Conservation (phyloP, 164 flowering plant species). For the Kingdonia uniflora region DNA sequence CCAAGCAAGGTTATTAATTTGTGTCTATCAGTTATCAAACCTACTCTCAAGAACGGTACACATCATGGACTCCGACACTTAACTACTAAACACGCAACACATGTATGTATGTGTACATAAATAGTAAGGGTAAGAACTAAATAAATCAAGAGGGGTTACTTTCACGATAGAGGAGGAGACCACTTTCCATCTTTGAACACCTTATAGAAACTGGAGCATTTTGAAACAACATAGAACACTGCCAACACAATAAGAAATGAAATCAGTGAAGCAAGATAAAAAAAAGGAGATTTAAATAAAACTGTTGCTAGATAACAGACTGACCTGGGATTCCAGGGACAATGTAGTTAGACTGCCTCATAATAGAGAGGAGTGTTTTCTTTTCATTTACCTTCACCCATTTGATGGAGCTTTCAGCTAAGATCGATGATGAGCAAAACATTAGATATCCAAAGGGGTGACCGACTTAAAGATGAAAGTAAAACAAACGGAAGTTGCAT, state of each 20-base stretch:
- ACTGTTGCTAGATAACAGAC: conserved; percentile 1
- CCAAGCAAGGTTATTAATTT: no score
- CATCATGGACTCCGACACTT: not conserved
- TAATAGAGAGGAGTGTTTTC: conserved; percentile 54
- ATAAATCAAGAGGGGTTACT: not conserved
- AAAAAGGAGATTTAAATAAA: not conserved
- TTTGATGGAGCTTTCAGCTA: conserved; percentile 29
- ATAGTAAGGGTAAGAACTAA: no score
- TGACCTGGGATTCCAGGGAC: conserved; percentile 88
- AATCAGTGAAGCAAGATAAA: not conserved
- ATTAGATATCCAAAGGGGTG: not conserved
- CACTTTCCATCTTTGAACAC: conserved; percentile 77
- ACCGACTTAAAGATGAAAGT: not conserved
- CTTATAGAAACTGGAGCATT: conserved; percentile 53
- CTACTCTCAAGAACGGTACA: not conserved
- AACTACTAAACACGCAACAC: not conserved
- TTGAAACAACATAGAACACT: conserved; percentile 83
- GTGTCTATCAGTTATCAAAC: not conserved
- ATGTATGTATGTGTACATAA: no score
- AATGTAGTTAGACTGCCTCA: conserved; percentile 45
- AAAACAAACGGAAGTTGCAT: not conserved
- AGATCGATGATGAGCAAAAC: not conserved
- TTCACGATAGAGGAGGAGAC: conserved; percentile 32
- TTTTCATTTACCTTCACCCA: conserved; percentile 75
- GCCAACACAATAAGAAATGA: conserved; percentile 15